These are phyloP conservation scores for Byssochlamys sp. DNA, from an alignment of 2,329 filamentous ascomycete species.

Conservation along the genomic window DNA sequence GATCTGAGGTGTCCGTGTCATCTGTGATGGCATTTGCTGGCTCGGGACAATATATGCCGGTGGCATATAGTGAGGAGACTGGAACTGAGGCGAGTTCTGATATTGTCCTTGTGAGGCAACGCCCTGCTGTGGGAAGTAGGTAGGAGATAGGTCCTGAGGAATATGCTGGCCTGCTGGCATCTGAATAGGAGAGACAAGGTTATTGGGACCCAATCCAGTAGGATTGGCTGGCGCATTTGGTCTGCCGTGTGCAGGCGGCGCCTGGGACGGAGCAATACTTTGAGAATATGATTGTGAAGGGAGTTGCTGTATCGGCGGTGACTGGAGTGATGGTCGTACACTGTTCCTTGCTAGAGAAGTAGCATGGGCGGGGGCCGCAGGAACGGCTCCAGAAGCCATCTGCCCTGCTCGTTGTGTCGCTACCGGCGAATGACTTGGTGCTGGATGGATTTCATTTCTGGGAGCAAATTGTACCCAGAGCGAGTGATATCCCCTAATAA, in stretches of 20 bases:
- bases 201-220: not conserved
- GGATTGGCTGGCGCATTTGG: not conserved
- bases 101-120: not conserved
- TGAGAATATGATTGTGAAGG: not conserved
- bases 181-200: not conserved
- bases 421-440: not conserved
- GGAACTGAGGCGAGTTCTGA: not conserved
- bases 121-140: not conserved
- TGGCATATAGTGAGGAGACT: not conserved
- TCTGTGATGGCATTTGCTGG: not conserved
- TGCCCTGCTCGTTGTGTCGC: not conserved
- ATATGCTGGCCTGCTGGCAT: not conserved
- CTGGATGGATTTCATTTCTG: not conserved
- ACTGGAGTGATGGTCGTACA: not conserved
- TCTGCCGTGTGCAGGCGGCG: not conserved
- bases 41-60: not conserved
- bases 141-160: not conserved
- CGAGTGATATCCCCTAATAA: slow-evolving; percentile 11
- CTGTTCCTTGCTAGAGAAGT: not conserved
- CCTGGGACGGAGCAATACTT: not conserved
- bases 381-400: not conserved
- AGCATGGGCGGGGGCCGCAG: not conserved
- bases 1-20: not conserved
- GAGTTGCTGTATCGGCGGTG: not conserved
- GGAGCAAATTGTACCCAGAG: slow-evolving; percentile 5